A percentile compares a stretch with the other conserved stretches of the same genome.
phyloP scores from a whole-genome alignment of 129 eudicot genomes.

The Ambrosia artemisiifolia region DNA sequence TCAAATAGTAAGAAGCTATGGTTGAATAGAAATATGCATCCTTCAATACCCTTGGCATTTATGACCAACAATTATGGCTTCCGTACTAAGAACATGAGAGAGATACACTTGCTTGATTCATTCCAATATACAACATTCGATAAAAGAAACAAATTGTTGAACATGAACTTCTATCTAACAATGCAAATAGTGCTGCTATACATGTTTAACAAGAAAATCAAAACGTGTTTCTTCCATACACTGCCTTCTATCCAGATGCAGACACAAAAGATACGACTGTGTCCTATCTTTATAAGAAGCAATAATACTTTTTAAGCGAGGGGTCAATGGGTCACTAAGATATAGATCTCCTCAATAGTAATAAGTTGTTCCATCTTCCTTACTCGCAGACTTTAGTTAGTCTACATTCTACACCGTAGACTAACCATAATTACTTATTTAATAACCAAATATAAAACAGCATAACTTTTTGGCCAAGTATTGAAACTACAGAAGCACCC shows the following conservation, averaged over 20 bases:
- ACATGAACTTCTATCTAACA: background rate
- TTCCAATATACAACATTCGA: background rate
- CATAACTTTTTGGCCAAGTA: background rate
- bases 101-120: background rate
- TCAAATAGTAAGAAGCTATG: background rate
- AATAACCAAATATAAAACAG: background rate
- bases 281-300: background rate
- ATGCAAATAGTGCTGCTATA: background rate
- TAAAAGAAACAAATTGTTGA: background rate
- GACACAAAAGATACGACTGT: background rate
- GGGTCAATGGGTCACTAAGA: background rate
- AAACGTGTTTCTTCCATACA: background rate
- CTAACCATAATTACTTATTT: background rate
- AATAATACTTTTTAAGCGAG: background rate
- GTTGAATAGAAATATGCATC: background rate
- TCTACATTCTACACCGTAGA: background rate
- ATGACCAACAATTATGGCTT: background rate
- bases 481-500: background rate
- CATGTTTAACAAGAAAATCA: background rate
- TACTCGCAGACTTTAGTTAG: background rate
- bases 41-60: slow-evolving; percentile 1
- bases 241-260: background rate
- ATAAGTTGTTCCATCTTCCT: background rate
- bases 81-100: background rate
- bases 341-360: background rate